Evolutionary conservation across 371 early-diverging fungal species (phyloP).

Genomic region (Mucor circinelloides): DNA sequence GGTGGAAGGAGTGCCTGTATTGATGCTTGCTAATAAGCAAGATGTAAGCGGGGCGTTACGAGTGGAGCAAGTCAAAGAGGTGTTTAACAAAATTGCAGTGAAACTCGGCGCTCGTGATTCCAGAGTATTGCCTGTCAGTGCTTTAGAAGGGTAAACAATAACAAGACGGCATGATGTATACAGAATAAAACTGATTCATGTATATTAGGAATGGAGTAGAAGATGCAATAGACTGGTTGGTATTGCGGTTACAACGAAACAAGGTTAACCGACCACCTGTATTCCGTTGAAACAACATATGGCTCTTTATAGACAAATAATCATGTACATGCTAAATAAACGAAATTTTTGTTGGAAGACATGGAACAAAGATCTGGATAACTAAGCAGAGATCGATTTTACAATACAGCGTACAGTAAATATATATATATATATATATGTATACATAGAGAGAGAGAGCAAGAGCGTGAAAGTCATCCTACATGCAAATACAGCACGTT

Average conservation of each 20-base stretch:
- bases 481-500: background rate
- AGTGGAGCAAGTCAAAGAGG: constrained; percentile 89
- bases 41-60: constrained; percentile 73
- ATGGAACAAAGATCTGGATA: background rate
- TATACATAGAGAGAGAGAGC: background rate
- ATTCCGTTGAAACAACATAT: constrained; percentile 38
- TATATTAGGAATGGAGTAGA: constrained; percentile 73
- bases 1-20: constrained; percentile 86
- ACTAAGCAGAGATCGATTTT: background rate
- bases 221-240: constrained; percentile 88
- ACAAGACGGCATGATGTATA: background rate
- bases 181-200: background rate
- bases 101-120: constrained; percentile 78
- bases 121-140: constrained; percentile 73
- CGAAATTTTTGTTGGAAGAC: background rate
- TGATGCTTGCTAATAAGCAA: constrained; percentile 95
- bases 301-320: background rate
- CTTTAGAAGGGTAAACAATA: constrained; percentile 74
- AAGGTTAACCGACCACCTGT: constrained; percentile 80
- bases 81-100: constrained; percentile 87
- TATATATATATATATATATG: background rate
- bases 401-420: background rate
- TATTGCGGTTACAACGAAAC: constrained; percentile 75
- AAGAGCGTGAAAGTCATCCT: background rate
- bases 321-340: background rate